Conservation (phyloP, 140 eudicot genomes). For the Bidens hawaiensis region DNA sequence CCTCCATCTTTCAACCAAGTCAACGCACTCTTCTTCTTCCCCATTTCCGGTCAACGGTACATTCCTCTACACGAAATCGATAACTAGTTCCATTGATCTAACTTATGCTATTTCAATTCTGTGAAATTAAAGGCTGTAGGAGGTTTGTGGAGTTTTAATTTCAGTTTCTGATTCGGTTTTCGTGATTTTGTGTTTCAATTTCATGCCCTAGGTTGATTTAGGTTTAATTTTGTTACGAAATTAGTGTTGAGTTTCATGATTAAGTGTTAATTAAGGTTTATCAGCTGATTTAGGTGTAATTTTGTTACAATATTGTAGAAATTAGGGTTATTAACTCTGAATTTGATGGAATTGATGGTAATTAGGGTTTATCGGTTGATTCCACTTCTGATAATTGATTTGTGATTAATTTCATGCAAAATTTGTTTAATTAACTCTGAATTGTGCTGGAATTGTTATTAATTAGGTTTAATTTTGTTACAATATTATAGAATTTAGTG, state of each 20-base stretch:
- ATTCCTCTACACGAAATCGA: neutral
- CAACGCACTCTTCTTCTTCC: constrained; percentile 10
- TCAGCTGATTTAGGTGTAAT: too few species aligned
- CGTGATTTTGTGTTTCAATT: neutral
- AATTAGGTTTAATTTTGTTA: too few species aligned
- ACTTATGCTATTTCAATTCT: neutral
- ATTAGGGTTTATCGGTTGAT: too few species aligned
- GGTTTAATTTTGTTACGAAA: too few species aligned
- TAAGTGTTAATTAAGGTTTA: too few species aligned
- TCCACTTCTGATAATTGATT: too few species aligned
- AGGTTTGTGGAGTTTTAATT: neutral
- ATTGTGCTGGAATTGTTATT: constrained; percentile 1
- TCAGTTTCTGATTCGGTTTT: neutral
- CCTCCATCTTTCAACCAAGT: constrained; percentile 12
- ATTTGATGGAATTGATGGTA: neutral
- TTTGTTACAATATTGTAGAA: neutral
- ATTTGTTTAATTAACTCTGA: neutral
- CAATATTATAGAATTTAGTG: too few species aligned
- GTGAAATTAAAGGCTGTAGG: neutral
- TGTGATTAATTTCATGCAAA: neutral
- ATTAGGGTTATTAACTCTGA: neutral
- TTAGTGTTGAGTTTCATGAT: too few species aligned
- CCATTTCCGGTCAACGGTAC: constrained; percentile 8
- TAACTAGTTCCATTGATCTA: constrained; percentile 2
- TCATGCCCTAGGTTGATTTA: too few species aligned